These are phyloP conservation scores for Dactylellina parvicollis DNA, from an alignment of 2,329 filamentous ascomycete species.

Conservation along the genomic window DNA sequence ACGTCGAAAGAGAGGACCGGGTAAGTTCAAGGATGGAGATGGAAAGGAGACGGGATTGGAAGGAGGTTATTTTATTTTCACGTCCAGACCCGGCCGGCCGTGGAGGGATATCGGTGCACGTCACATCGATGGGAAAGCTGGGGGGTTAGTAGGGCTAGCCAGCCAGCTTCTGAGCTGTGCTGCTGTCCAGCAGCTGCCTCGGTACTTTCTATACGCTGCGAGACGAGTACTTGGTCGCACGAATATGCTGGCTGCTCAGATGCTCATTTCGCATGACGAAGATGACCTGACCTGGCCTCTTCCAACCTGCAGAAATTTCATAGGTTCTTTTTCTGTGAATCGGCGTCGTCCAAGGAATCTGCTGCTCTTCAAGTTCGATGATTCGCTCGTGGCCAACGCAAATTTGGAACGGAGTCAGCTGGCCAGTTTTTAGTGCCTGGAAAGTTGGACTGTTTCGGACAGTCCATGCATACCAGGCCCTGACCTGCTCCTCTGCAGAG, in stretches of 20 bases:
- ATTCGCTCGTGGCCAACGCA: slow-evolving; percentile 43
- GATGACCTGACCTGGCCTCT: background rate
- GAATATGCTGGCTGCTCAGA: slow-evolving; percentile 10
- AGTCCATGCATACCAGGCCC: slow-evolving; percentile 30
- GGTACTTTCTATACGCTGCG: background rate
- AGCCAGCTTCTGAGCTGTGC: background rate
- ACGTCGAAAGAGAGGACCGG: slow-evolving; percentile 3
- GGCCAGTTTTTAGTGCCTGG: slow-evolving; percentile 30
- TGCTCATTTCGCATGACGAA: slow-evolving; percentile 4
- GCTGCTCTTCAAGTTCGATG: background rate
- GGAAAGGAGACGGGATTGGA: slow-evolving; percentile 18
- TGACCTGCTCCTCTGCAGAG: background rate
- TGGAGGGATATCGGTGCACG: slow-evolving; percentile 26
- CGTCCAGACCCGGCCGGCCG: slow-evolving; percentile 44
- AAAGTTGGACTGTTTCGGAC: slow-evolving; percentile 33
- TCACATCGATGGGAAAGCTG: background rate
- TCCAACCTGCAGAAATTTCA: background rate
- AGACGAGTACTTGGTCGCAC: background rate
- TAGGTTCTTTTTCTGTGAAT: background rate
- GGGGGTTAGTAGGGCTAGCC: background rate
- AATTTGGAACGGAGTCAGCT: slow-evolving; percentile 47
- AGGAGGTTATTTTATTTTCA: slow-evolving; percentile 31
- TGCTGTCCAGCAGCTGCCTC: slow-evolving; percentile 7
- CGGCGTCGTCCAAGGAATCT: slow-evolving; percentile 7
- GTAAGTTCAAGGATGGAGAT: slow-evolving; percentile 32